Base-by-base conservation (phyloP, 179 eudicot genomes). In the Silene coronaria region DNA sequence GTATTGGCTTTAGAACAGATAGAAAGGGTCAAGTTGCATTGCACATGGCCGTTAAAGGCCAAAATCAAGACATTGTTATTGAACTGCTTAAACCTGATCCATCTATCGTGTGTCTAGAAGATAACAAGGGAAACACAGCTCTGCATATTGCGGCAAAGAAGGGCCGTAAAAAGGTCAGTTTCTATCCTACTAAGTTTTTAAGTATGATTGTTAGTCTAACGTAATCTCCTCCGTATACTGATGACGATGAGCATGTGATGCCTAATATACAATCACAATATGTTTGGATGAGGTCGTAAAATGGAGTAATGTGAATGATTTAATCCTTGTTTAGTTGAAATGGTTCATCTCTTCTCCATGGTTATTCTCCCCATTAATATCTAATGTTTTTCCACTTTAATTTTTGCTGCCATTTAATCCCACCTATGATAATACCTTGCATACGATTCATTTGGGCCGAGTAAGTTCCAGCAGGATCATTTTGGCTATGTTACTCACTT, bases 1-100 rank as follows among this genome's bases (percentile, higher is more conserved):
- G 82, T 53, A 86, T 93, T 67, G 91, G 89, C 55, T 83, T 82
- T 66, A 85, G 91, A 84, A 81, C 88, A 32, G 99, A 96, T 80
- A 80, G 85, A 73, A 92, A 92, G 83, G 93, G 96, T 22, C 97
- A 92, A 82, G 80, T 90, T 70, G 93, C 97, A 27, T 70, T 91
- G 68, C 97, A 88, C 81, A 91, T 91, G 97, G 97, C 97, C 67
- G 93, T 90, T 30, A 89, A 92, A 79, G 96, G 96, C 51, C 92
- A 86, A 76, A 90, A 79, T 81, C 88, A 80, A 64, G 93, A 89
- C 9, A 86, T 90, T 42, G 91, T 92, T 64, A 78, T 74, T 27
- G 96, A 92, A 77, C 79, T 92, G 77, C 83, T 87, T 51, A 89
- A 82, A 74, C 93, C 96, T 30, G 91, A 90, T 78, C 84, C 86